phyloP scores from a whole-genome alignment of 192 early-diverging fungal species.

The Coemansia sp. region DNA sequence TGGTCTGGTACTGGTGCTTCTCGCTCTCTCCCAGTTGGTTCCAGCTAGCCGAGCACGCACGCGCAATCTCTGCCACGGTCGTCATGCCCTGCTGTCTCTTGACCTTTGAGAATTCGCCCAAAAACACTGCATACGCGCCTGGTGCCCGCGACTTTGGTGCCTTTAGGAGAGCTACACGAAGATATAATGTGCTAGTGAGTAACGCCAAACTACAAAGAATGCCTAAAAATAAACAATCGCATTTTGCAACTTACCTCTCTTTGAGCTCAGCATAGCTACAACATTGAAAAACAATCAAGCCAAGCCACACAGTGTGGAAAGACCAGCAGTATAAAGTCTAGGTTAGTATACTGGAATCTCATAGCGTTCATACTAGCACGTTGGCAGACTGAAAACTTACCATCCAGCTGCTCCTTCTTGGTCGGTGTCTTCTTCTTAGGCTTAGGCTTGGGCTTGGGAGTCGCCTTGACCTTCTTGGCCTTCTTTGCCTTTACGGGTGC shows the following conservation, averaged over 20 bases:
- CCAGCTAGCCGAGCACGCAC: constrained; percentile 21
- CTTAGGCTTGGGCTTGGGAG: neutral
- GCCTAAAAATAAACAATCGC: neutral
- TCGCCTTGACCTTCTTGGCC: constrained; percentile 14
- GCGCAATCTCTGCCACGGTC: constrained; percentile 11
- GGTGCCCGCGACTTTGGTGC: constrained; percentile 14
- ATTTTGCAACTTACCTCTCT: constrained; percentile 9
- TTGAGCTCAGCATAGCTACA: constrained; percentile 22
- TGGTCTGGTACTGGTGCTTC: constrained; percentile 12
- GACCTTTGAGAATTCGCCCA: neutral
- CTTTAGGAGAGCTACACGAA: constrained; percentile 17
- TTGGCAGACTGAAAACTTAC: constrained; percentile 13
- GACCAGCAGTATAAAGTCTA: no score
- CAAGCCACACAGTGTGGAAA: neutral
- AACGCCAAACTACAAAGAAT: no score
- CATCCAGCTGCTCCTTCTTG: constrained; percentile 30
- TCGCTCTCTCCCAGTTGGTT: constrained; percentile 10
- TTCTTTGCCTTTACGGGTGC: constrained; percentile 6
- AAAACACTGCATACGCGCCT: constrained; percentile 14
- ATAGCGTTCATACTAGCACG: no score
- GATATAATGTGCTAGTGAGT: no score
- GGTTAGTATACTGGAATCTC: no score
- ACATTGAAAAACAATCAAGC: constrained; percentile 2
- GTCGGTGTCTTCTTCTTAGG: constrained; percentile 6
- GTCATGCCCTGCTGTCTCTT: no score